Evolutionary conservation across 2,329 filamentous ascomycete genomes (phyloP), one percentile per base, ranked within the genome.

Genomic region (Penicillium sp.): DNA sequence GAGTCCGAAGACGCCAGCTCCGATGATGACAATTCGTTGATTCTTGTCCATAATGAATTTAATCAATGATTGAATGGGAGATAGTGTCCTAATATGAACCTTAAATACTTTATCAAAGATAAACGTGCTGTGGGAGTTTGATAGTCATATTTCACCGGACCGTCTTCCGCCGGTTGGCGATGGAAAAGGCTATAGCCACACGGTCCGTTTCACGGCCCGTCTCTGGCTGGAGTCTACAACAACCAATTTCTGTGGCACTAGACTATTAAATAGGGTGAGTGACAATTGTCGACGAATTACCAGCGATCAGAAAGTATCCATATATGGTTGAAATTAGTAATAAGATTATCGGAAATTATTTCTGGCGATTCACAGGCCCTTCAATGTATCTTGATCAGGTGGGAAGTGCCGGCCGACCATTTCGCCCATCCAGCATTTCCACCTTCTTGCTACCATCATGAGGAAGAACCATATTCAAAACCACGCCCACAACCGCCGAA

Each of bases 1-100:
- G 33, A 89, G 83, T 66, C 87, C 87, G 68, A 89, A 89, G 64
- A 87, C 85, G 49, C 87, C 87, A n/a, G 86, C 86, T 59, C 90
- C 90, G 58, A 92, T 45, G 15, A 76, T 72, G 26, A 75, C 47
- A 35, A 76, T 68, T 8, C 65, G 65, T 12, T 69, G 60, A 7
- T 58, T 55, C 22, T 72, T 74, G 42, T 67, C 62, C 66, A 69
- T 73, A 37, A 5, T 50, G 19, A 28, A 17, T 6, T 17, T 7
- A 9, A 24, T 44, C 5, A 38, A 33, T 30, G 15, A 13, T 40
- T 42, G 3, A 15, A n/a, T 4, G 40, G 2, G 5, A 38, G 26
- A 9, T n/a, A 26, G 7, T 17, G 2, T 8, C 17, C 3, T 47
- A 1, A 6, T 10, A n/a, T 30, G 3, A n/a, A 6, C 17, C 4